Base-by-base conservation (phyloP, 495 filamentous ascomycete species). In the Aspergillus asperescens region DNA sequence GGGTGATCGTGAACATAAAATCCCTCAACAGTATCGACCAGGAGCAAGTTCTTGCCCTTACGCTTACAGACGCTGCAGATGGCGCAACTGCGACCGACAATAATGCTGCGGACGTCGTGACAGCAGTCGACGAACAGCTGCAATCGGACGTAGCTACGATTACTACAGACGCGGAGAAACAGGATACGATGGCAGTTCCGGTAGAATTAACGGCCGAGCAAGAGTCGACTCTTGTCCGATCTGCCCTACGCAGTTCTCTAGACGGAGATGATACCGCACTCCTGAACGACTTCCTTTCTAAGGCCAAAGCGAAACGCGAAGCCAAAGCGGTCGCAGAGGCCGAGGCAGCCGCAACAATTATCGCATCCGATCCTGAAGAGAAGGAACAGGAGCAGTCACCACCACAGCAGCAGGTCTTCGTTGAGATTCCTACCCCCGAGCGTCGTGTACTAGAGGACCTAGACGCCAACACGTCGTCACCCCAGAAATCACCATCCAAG, bases 251-350 rank as follows among this genome's bases (percentile, higher is more conserved):
- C 43, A 75, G 69, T 58, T 72, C 71, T 16, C 55, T 74, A n/a
- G 71, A 70, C 45, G 71, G 77, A 54, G 78, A 81, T 44, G 81
- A 85, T 65, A 79, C 80, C 2, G 79, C 68, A 41, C 57, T 84
- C 18, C 72, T 86, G 20, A 81, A 80, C 55, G 77, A 79, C 43
- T 86, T 85, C 58, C 66, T 86, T 25, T 79, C 72, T 48, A 79
- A 77, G 39, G 81, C 81, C 13, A 77, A 78, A 49, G 77, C 80
- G 8, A 84, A 75, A 57, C 81, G 81, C 55, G 78, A 76, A 24
- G 79, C 73, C 55, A 80, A 78, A 57, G 60, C 60, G 13, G 56
- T 56, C 9, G 59, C 55, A 32, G 56, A 45, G 40, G 56, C 56
- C 16, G 40, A 55, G 38, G 34, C 38, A 16, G 24, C 51, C 9